These are phyloP conservation scores for Teunomyces cretensis DNA, from an alignment of 805 yeast species.

Conservation along the genomic window DNA sequence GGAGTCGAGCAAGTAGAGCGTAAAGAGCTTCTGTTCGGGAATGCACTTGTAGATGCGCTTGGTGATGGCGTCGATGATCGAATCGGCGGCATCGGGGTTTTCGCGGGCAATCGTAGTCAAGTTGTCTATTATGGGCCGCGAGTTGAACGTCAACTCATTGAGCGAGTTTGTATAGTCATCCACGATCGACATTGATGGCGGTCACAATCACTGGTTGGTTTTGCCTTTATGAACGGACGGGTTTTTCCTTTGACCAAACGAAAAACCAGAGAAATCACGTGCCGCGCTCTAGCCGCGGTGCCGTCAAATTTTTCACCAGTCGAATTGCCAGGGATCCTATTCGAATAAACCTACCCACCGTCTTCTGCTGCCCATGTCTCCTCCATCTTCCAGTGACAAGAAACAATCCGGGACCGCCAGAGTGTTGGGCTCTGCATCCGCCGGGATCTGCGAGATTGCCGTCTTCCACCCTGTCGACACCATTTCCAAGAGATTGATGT, in stretches of 20 bases:
- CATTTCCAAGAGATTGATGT: slow-evolving; percentile 91
- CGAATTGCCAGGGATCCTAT: not conserved
- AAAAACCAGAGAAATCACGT: too few relatives aligned
- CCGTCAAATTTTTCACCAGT: slow-evolving; percentile 8
- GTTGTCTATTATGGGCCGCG: slow-evolving; percentile 84
- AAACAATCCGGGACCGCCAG: slow-evolving; percentile 88
- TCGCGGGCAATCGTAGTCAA: slow-evolving; percentile 87
- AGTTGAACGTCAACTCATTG: slow-evolving; percentile 78
- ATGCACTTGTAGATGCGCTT: slow-evolving; percentile 71
- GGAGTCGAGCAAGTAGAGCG: slow-evolving; percentile 84
- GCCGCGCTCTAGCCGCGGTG: slow-evolving; percentile 10
- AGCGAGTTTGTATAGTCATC: slow-evolving; percentile 71
- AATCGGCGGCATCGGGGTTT: slow-evolving; percentile 71
- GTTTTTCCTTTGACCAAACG: too few relatives aligned
- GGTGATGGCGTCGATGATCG: slow-evolving; percentile 73
- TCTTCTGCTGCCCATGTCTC: slow-evolving; percentile 28
- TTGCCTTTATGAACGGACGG: not conserved
- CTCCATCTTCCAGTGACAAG: slow-evolving; percentile 53
- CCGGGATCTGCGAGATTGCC: slow-evolving; percentile 94
- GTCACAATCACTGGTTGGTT: not conserved
- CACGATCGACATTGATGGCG: slow-evolving; percentile 6
- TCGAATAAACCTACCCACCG: not conserved
- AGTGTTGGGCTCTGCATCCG: slow-evolving; percentile 95
- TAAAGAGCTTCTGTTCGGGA: slow-evolving; percentile 81
- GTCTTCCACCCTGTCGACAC: slow-evolving; percentile 99